Evolutionary conservation across 2,329 filamentous ascomycete species (phyloP), one percentile per base, ranked within the genome.

Genomic region (Aureobasidium subglaciale): DNA sequence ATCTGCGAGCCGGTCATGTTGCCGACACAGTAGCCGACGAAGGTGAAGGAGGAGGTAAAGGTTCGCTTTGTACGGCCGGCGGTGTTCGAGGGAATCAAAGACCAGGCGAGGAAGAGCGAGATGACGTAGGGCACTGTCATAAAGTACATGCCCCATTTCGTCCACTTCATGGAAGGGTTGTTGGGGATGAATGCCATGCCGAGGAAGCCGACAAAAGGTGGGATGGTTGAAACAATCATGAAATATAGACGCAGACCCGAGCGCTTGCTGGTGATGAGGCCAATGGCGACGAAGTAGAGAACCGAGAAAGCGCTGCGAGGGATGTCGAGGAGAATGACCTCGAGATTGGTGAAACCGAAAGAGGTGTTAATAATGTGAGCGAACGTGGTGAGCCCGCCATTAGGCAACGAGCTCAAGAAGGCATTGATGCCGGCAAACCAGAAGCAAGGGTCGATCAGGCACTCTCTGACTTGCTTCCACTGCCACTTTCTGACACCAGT

Each of bases 1-100:
- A 77, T 75, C 61, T 77, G 73, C 7, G 70, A 71, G 4, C 75
- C 74, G 2, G 68, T 68, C 70, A 76, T 76, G 60, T 77, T 78
- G 2, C 75, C 75, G 2, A 74, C 71, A 53, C 74, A 77, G 60
- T 77, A 78, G 9, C 65, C 73, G 6, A 75, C 67, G 52, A 78
- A 75, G 1, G 74, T 73, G 35, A 75, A 71, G 3, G 73, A 73
- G 15, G 69, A 73, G 11, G 72, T 73, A 37, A 77, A 63, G 3
- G 74, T 75, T 24, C 74, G 71, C 60, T 77, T 77, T 0, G 75
- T 77, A 7, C 73, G 68, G 7, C 75, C 75, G 4, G 73, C 73
- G 4, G 74, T 68, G 60, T 77, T 77, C 30, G 71, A 74, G 0
- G 74, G 73, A 45, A 77, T 67, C 13, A 70, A 34, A 5, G 64